Evolutionary conservation across 331 rosid genomes (phyloP).

Genomic region (Acacia concinna): DNA sequence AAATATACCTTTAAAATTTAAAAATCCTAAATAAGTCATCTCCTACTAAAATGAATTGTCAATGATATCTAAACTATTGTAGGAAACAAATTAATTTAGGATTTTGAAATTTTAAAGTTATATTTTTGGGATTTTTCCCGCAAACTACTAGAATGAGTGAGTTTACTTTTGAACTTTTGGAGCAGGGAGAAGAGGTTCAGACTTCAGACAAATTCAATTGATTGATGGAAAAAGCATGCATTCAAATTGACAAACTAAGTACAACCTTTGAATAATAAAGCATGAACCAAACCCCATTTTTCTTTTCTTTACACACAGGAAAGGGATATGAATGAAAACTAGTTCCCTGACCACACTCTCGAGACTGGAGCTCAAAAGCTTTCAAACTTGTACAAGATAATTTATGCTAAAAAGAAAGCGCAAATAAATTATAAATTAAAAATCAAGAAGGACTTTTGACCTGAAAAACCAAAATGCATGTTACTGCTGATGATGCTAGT

Average conservation of each 20-base stretch:
- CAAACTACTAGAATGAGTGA: background rate
- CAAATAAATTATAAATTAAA: background rate
- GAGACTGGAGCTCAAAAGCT: slow-evolving; percentile 46
- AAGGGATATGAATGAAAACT: slow-evolving; percentile 55
- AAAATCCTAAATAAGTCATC: no score
- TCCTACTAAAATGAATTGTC: no score
- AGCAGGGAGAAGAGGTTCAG: background rate
- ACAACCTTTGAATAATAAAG: slow-evolving; percentile 38
- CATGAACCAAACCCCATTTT: slow-evolving; percentile 43
- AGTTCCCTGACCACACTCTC: slow-evolving; percentile 53
- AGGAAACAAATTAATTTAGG: no score
- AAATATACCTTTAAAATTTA: no score
- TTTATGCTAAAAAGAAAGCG: slow-evolving; percentile 14
- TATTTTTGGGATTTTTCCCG: no score
- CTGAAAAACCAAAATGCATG: slow-evolving; percentile 33
- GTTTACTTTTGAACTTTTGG: background rate
- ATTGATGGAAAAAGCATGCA: background rate
- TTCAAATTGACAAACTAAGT: slow-evolving; percentile 28
- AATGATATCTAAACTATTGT: no score
- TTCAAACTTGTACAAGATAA: slow-evolving; percentile 39
- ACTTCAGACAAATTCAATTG: background rate
- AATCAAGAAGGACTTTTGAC: slow-evolving; percentile 19
- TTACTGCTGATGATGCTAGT: slow-evolving; percentile 37
- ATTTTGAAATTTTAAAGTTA: no score
- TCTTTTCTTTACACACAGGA: slow-evolving; percentile 46